Evolutionary conservation across 1,139 yeast genomes (phyloP).

Genomic region (Zygosaccharomyces pseudobailii): DNA sequence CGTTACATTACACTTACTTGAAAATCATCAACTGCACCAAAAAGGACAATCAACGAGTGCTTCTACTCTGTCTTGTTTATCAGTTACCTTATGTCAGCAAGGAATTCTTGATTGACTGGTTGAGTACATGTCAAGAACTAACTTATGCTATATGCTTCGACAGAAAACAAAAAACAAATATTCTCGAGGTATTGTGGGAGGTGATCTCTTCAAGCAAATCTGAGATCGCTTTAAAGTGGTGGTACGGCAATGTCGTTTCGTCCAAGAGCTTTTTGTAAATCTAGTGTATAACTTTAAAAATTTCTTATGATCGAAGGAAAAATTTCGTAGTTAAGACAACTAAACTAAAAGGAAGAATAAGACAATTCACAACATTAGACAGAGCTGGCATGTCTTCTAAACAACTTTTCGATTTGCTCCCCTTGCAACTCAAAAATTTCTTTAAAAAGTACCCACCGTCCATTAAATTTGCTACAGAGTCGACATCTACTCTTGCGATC

Average conservation of each 20-base stretch:
- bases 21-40: constrained; percentile 14
- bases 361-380: not conserved
- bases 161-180: constrained; percentile 5
- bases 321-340: not conserved
- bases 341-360: too few relatives aligned
- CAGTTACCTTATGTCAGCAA: constrained; percentile 18
- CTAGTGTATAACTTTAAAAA: not conserved
- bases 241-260: constrained; percentile 11
- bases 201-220: constrained; percentile 16
- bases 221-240: constrained; percentile 20
- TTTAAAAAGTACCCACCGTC: constrained; percentile 83
- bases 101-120: constrained; percentile 19
- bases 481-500: constrained; percentile 61
- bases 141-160: constrained; percentile 3
- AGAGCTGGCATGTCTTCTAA: constrained; percentile 8
- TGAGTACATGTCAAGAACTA: constrained; percentile 19
- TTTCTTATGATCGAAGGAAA: not conserved
- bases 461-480: constrained; percentile 63
- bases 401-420: constrained; percentile 51
- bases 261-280: constrained; percentile 3
- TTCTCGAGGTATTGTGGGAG: constrained; percentile 19
- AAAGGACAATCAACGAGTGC: constrained; percentile 8
- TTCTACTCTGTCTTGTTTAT: constrained; percentile 22
- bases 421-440: constrained; percentile 66
- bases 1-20: constrained; percentile 23